Evolutionary conservation across 148 eudicot genomes (phyloP).

Genomic region (Rhododendron henanense): DNA sequence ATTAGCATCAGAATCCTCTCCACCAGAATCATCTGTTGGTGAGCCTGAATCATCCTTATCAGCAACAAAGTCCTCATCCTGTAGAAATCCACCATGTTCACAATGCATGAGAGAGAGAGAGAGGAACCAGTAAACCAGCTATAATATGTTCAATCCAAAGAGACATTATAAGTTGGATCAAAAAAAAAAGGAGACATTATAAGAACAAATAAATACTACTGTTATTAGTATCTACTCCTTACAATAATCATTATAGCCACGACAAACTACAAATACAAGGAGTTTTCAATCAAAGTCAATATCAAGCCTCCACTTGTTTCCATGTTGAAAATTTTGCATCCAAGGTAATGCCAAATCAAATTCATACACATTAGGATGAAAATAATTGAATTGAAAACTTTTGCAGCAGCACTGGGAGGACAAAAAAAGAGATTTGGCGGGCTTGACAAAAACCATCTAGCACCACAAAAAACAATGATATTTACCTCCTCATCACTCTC

Average conservation of each 20-base stretch:
- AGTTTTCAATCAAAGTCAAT: neutral
- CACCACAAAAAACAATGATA: neutral
- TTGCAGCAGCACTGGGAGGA: neutral
- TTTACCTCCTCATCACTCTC: conserved; percentile 95
- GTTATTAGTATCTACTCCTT: neutral
- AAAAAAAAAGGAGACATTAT: too few relatives aligned
- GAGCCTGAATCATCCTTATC: conserved; percentile 88
- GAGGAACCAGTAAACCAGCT: neutral
- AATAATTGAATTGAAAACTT: neutral
- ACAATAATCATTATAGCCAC: neutral
- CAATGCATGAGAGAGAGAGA: neutral
- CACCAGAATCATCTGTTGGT: conserved; percentile 89
- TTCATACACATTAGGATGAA: neutral
- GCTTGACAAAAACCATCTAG: neutral
- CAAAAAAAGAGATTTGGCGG: neutral
- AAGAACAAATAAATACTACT: neutral
- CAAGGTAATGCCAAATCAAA: neutral
- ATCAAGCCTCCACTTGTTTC: conserved; percentile 1
- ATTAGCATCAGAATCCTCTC: conserved; percentile 75
- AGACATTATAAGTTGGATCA: neutral
- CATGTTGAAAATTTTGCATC: neutral
- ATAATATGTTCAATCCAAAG: neutral
- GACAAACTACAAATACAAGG: neutral
- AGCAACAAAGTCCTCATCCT: conserved; percentile 90
- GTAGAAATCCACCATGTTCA: conserved; percentile 9